Conservation (phyloP, 2,329 filamentous ascomycete genomes). For the Chrysoporthe cubensis region DNA sequence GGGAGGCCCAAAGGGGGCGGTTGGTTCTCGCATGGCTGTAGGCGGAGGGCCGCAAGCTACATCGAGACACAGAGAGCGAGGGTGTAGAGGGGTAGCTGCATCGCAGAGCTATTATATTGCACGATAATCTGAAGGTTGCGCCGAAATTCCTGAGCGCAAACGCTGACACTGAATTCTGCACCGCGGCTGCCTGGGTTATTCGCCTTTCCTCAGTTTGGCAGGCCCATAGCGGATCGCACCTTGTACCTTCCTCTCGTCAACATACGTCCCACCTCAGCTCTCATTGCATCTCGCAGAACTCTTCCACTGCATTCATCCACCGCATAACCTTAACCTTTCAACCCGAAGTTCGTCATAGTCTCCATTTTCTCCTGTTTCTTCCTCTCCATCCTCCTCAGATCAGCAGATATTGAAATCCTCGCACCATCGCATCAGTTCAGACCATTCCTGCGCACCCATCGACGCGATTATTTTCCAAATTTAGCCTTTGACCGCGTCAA, state of each 20-base stretch:
- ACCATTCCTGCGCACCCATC: neutral
- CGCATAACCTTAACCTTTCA: neutral
- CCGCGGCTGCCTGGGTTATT: no score
- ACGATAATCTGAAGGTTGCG: no score
- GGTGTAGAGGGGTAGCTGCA: no score
- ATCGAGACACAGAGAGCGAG: no score
- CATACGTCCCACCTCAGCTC: neutral
- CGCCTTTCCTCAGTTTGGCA: neutral
- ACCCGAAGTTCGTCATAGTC: neutral
- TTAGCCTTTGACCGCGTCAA: neutral
- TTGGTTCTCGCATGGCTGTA: neutral
- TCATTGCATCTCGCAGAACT: neutral
- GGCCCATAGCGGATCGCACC: neutral
- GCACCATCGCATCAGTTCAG: neutral
- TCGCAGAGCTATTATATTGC: no score
- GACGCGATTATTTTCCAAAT: neutral
- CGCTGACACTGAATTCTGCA: no score
- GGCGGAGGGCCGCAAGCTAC: no score
- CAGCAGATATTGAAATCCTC: neutral
- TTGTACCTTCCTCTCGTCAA: neutral
- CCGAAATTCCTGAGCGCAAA: no score
- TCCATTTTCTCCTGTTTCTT: neutral
- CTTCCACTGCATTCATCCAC: no score
- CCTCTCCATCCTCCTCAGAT: neutral
- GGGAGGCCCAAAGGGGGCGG: no score